Percentiles rank a stretch among this genome's conserved stretches.
These are phyloP conservation scores for Hypoxylon fuscum DNA, from an alignment of 495 filamentous ascomycete species.

Conservation along the genomic window DNA sequence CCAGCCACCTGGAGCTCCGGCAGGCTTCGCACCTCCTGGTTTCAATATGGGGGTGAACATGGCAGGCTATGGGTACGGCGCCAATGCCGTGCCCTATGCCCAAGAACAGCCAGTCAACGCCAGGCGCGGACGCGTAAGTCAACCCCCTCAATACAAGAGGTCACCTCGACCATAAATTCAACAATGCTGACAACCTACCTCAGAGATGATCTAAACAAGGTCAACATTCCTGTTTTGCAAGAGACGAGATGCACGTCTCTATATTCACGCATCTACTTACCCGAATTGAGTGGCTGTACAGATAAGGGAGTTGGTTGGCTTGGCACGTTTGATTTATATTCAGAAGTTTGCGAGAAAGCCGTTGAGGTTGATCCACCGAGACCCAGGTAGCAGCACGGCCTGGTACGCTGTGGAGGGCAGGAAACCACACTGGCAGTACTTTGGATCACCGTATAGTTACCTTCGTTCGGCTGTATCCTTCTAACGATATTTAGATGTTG, in stretches of 20 bases:
- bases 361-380: constrained; percentile 16
- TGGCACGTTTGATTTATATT: constrained; percentile 37
- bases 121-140: constrained; percentile 64
- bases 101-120: constrained; percentile 59
- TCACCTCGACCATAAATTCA: constrained; percentile 39
- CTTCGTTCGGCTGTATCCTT: constrained; percentile 32
- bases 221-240: constrained; percentile 26
- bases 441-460: constrained; percentile 36
- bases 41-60: constrained; percentile 61
- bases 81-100: constrained; percentile 57
- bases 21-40: constrained; percentile 56
- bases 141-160: constrained; percentile 45
- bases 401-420: constrained; percentile 39
- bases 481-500: constrained; percentile 40
- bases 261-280: constrained; percentile 24
- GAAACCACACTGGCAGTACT: constrained; percentile 40
- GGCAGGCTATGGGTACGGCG: constrained; percentile 55
- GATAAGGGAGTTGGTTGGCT: constrained; percentile 41
- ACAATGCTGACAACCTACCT: constrained; percentile 39
- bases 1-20: constrained; percentile 46
- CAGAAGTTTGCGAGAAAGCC: constrained; percentile 27
- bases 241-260: constrained; percentile 26
- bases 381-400: constrained; percentile 29
- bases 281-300: constrained; percentile 32
- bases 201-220: constrained; percentile 42